phyloP scores from a whole-genome alignment of 148 eudicot species.

The Heliamphora exappendiculata region DNA sequence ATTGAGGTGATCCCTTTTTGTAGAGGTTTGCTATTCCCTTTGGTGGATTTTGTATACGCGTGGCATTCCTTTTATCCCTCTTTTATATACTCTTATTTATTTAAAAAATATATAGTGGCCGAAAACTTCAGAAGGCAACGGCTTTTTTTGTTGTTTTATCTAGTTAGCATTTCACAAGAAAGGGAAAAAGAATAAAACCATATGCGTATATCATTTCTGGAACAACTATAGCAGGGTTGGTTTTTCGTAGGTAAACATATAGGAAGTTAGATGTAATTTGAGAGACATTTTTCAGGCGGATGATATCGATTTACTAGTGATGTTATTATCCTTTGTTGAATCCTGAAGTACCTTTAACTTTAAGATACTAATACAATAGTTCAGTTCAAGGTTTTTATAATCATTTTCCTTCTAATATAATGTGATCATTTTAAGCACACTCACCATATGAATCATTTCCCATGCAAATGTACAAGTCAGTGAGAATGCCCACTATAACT shows the following conservation, averaged over 20 bases:
- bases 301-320: background rate
- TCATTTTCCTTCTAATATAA: background rate
- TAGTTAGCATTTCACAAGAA: background rate
- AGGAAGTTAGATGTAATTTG: background rate
- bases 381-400: background rate
- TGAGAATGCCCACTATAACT: conserved; percentile 15
- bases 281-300: background rate
- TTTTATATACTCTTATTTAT: no score
- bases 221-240: background rate
- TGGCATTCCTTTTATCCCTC: no score
- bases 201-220: background rate
- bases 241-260: background rate
- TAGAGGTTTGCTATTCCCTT: no score
- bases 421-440: background rate
- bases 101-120: background rate
- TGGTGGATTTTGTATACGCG: no score
- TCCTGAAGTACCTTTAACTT: conserved; percentile 1
- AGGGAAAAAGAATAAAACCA: background rate
- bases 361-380: background rate
- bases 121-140: background rate
- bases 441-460: background rate
- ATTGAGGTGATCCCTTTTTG: no score
- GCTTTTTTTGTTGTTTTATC: background rate
- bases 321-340: background rate
- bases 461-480: background rate